phyloP scores from a whole-genome alignment of 352 stramenopile genomes.

The Phytopythium montanum region DNA sequence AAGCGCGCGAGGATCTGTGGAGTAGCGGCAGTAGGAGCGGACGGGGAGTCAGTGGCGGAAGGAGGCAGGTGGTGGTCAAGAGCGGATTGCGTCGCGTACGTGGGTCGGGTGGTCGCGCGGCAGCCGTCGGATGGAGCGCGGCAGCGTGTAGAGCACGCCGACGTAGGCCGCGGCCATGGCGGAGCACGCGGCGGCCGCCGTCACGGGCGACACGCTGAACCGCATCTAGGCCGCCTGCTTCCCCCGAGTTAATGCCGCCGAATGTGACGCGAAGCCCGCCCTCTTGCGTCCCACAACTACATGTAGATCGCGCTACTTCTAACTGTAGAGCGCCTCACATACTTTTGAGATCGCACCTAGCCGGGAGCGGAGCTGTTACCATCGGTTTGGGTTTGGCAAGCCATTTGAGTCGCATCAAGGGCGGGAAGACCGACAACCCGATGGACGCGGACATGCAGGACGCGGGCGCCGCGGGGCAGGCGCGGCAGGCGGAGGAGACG shows the following conservation, averaged over 20 bases:
- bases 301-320: too few relatives aligned
- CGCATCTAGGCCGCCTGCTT: conserved; percentile 73
- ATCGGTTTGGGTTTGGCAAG: conserved; percentile 6
- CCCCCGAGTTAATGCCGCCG: conserved; percentile 4
- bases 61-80: background rate
- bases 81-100: conserved; percentile 23
- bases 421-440: conserved; percentile 7
- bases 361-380: conserved; percentile 2
- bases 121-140: conserved; percentile 62
- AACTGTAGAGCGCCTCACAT: too few relatives aligned
- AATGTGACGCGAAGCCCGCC: conserved; percentile 18
- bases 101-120: conserved; percentile 83
- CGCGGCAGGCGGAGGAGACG: conserved; percentile 30
- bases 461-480: conserved; percentile 1
- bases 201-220: conserved; percentile 66
- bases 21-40: background rate
- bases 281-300: too few relatives aligned
- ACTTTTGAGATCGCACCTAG: conserved; percentile 20
- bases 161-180: conserved; percentile 83
- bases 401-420: too few relatives aligned
- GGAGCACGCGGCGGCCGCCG: conserved; percentile 72
- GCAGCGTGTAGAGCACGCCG: conserved; percentile 83
- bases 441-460: conserved; percentile 18
- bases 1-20: conserved; percentile 82
- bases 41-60: background rate